Conservation (phyloP, 2,329 filamentous ascomycete species). For the Fusarium acutatum region DNA sequence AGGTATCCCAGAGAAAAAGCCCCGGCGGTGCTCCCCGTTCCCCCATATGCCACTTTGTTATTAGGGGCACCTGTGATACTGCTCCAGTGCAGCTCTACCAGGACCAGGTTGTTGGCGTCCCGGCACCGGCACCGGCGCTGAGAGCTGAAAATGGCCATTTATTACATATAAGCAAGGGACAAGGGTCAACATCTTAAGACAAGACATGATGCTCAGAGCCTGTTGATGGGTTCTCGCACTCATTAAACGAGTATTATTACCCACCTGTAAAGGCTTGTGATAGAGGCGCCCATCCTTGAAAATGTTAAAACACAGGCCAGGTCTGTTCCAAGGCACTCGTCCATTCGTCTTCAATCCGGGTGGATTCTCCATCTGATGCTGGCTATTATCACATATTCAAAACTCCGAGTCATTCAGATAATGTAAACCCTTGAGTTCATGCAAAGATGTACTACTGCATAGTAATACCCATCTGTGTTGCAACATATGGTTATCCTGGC, state of each 20-base stretch:
- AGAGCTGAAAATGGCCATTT: conserved; percentile 36
- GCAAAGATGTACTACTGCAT: conserved; percentile 4
- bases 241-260: conserved; percentile 27
- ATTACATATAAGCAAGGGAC: conserved; percentile 6
- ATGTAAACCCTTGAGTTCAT: conserved; percentile 30
- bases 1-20: conserved; percentile 5
- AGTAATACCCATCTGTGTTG: neutral
- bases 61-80: conserved; percentile 20
- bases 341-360: neutral
- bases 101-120: conserved; percentile 1
- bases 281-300: conserved; percentile 9
- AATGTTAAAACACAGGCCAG: conserved; percentile 9
- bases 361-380: conserved; percentile 5
- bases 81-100: neutral
- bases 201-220: conserved; percentile 1
- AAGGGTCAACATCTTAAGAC: neutral
- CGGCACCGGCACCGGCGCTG: conserved; percentile 21
- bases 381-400: conserved; percentile 9
- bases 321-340: conserved; percentile 19
- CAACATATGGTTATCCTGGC: neutral
- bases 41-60: conserved; percentile 4
- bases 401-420: conserved; percentile 2
- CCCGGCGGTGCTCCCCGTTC: neutral
- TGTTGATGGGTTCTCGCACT: conserved; percentile 7
- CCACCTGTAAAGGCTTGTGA: conserved; percentile 11